Conservation (phyloP, 176 grass and related monocot species). For the Rhynchospora pubera region DNA sequence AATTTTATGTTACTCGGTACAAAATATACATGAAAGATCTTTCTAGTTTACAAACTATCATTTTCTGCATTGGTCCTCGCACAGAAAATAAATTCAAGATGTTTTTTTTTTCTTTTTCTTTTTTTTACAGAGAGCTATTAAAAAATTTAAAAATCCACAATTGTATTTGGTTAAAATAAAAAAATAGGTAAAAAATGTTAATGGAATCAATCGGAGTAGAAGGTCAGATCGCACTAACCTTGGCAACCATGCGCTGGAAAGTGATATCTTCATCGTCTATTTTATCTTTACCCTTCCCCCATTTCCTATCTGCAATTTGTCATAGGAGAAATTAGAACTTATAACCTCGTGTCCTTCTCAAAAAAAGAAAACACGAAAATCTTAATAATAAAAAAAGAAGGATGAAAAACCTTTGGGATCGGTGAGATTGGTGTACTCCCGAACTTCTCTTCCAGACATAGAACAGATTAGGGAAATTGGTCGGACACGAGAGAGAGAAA, state of each 20-base stretch:
- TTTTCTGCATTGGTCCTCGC: background rate
- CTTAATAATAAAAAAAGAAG: too few relatives aligned
- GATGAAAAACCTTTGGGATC: constrained; percentile 72
- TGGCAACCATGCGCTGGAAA: constrained; percentile 98
- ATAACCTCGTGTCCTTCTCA: background rate
- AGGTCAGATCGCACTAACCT: constrained; percentile 83
- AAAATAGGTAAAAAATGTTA: background rate
- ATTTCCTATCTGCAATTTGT: constrained; percentile 62
- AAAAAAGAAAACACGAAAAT: too few relatives aligned
- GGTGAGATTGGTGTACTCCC: constrained; percentile 97
- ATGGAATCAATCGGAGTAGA: constrained; percentile 8
- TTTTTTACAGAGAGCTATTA: background rate
- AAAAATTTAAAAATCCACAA: background rate
- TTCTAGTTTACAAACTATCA: background rate
- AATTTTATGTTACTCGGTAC: background rate
- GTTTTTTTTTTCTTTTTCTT: background rate
- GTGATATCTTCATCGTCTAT: constrained; percentile 94
- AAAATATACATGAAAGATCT: background rate
- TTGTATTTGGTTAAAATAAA: background rate
- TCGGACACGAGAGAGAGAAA: background rate
- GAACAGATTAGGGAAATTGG: constrained; percentile 34
- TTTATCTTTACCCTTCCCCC: constrained; percentile 92
- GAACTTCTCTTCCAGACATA: constrained; percentile 92
- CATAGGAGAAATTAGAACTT: background rate
- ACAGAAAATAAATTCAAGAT: background rate